Base-by-base conservation (phyloP, 2,329 filamentous ascomycete genomes). In the Diaporthe ampelina region DNA sequence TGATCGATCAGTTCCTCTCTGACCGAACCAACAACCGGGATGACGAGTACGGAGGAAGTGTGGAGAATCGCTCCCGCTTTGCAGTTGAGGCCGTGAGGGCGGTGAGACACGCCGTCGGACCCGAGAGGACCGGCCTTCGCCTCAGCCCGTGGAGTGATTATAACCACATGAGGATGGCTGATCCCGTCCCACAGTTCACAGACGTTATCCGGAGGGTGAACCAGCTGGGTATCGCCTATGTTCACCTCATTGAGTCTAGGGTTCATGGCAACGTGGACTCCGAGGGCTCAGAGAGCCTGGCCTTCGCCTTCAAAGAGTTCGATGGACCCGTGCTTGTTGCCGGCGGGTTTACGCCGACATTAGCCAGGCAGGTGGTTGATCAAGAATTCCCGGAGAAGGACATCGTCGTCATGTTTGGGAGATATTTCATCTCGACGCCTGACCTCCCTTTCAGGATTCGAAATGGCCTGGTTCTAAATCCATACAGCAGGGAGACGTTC, bases 1-100 rank as follows among this genome's bases (percentile, higher is more conserved):
- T 85, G 3, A 81, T 88, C 29, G 88, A 90, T 70, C 88, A 90
- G 78, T 91, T 91, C 80, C 83, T 87, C 4, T 88, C 90, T 76
- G 86, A 88, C 75, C 85, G 83, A 24, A 82, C 83, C 77, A 92
- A 92, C 82, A 83, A 84, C 54, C 85, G 90, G 2, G 89, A 85
- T 0, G 89, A 91, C 76, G 78, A 84, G 43, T 91, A 88, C 77
- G 89, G 89, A 13, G 89, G 88, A 45, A 86, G 83, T 72, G 84
- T 89, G 59, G 88, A 90, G 78, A 91, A 90, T 68, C 85, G 90
- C 35, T 81, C 86, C 3, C 84, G 88, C 0, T 86, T 91, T 75
- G 84, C 82, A 0, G 74, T 91, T 17, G 89, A 91, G 76, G 85
- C 90, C 15, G 81, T 86, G 1, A 84, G 86, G 68, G 88, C 88